Evolutionary conservation across 306 rosid genomes (phyloP), one percentile per base, ranked within the genome.

Genomic region (Quercus engelmannii): DNA sequence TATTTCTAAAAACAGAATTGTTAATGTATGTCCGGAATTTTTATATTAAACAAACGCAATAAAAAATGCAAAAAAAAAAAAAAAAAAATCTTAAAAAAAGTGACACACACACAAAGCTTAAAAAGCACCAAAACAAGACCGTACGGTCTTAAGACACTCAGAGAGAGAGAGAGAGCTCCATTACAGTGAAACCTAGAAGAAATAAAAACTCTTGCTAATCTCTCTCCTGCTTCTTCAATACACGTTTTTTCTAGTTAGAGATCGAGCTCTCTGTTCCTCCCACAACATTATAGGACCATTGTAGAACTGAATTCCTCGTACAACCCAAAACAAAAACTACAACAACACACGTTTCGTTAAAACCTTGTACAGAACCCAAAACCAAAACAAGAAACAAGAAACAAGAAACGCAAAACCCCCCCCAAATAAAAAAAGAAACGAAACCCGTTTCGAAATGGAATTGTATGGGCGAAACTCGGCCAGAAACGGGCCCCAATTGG

Each of bases 391-490:
- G 43, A 38, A 38, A 38, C 43, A 38, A 38, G 43, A 38, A 18
- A 73, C n/a, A 21, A 21, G 23, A 21, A 21, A 21, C 23, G 31
- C 78, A 46, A 73, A 70, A 25, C n/a, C 38, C 23, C 9, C 41
- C 41, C 9, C 9, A 0, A 6, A 38, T 0, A 6, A 6, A 38
- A 1, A 38, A 6, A 1, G 20, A 63, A 15, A 64, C 19, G 41
- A 28, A 28, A 76, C 57, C 62, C 76, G 55, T 73, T 56, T 59
- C 21, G 26, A 9, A 35, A 91, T 91, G 97, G 92, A 89, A 54
- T 58, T 93, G 77, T 93, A 91, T 88, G 97, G 89, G 17, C 92
- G 88, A 38, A 83, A 62, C 81, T 87, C 89, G 41, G 85, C 74
- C 3, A 84, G 92, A 73, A 93, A 86, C 49, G 94, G 88, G 79